These are phyloP conservation scores for Oryza brachyantha DNA, from an alignment of 176 grass and related monocot genomes.

Conservation along the genomic window DNA sequence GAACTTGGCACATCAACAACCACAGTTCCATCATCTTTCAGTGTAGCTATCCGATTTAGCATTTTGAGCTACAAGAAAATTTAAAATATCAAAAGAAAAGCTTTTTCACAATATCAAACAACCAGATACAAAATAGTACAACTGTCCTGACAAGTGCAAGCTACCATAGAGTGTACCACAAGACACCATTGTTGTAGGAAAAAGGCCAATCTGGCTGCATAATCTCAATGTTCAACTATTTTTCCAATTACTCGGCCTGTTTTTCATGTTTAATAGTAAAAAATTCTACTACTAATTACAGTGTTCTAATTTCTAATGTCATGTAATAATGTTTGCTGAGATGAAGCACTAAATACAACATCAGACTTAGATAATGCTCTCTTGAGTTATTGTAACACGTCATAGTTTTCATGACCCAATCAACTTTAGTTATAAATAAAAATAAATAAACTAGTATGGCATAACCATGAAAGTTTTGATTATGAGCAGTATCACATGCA, in stretches of 20 bases:
- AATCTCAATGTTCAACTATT: not conserved
- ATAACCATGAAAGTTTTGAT: not conserved
- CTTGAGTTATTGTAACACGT: not conserved
- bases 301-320: not conserved
- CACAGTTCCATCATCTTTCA: constrained; percentile 94
- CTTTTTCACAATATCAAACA: not conserved
- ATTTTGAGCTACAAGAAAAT: constrained; percentile 45
- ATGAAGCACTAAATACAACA: not conserved
- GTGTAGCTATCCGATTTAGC: constrained; percentile 71
- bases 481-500: not conserved
- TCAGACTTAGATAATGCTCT: not conserved
- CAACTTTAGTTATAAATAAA: not conserved
- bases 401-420: not conserved
- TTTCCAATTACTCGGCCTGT: not conserved
- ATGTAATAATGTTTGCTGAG: not conserved
- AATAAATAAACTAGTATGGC: not conserved
- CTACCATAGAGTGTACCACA: not conserved
- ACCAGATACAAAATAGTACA: not conserved
- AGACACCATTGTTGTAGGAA: not conserved
- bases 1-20: constrained; percentile 86
- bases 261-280: not conserved
- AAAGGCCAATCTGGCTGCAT: not conserved
- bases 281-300: not conserved
- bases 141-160: not conserved
- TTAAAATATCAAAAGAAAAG: constrained; percentile 10